Evolutionary conservation across 2,329 filamentous ascomycete genomes (phyloP), one percentile per base, ranked within the genome.

Genomic region (Cercospora sojina): DNA sequence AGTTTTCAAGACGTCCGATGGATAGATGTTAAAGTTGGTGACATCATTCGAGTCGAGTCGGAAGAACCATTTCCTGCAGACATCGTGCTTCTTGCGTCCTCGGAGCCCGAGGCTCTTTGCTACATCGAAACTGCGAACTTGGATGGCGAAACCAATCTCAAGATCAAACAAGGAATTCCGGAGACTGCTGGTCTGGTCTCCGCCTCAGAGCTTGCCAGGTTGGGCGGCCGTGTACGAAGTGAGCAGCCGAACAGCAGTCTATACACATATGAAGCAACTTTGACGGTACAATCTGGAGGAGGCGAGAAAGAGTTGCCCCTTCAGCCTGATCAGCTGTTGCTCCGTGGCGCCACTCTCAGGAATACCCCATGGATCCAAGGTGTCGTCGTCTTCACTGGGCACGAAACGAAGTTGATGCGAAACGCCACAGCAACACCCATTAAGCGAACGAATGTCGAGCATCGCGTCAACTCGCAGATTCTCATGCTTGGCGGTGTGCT

Each of bases 101-200:
- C 95, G 6, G 96, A 99, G 78, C 96, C 95, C 1, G 95, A 99
- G 82, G 95, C 95, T 74, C 82, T 99, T 64, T 99, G 95, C 80
- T 99, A 99, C 78, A 98, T 99, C 76, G 95, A 99, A 81, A 99
- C 95, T 1, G 94, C 95, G 25, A 99, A 99, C 77, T 83, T 99
- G 66, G 95, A 99, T 74, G 95, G 95, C 73, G 95, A 99, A 80
- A 99, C 95, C 20, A 99, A 99, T 77, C 82, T 99, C 73, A 99
- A 99, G 81, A 97, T 99, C 82, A 99, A 99, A 82, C 95, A 99
- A 81, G 94, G 89, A 1, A 89, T 97, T 62, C 94, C 95, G 0
- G 95, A 99, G 82, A 99, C 95, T 0, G 89, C 91, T 13, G 85
- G 90, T 67, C 84, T 97, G 76, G 93, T 99, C 66, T 97, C 92